These are phyloP conservation scores for Ceratocystiopsis minuta DNA, from an alignment of 2,329 filamentous ascomycete species.

Conservation along the genomic window DNA sequence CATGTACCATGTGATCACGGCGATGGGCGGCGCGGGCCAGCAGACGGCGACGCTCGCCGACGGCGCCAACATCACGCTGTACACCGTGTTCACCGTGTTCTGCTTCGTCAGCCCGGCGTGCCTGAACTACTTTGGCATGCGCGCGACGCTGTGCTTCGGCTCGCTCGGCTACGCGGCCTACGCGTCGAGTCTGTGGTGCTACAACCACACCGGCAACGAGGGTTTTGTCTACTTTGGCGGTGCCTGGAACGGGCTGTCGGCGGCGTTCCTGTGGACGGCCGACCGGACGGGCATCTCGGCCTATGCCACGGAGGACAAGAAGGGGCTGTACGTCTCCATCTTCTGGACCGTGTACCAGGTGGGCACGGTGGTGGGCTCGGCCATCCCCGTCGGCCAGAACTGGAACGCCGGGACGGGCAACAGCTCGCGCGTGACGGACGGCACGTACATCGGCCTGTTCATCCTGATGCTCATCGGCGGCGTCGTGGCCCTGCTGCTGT, in stretches of 20 bases:
- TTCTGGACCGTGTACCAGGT: slow-evolving; percentile 12
- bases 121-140: slow-evolving; percentile 34
- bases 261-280: slow-evolving; percentile 10
- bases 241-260: slow-evolving; percentile 3
- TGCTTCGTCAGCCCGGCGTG: slow-evolving; percentile 55
- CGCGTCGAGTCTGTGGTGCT: slow-evolving; percentile 47
- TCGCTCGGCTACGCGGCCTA: slow-evolving; percentile 48
- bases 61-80: slow-evolving; percentile 21
- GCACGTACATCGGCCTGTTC: slow-evolving; percentile 12
- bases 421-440: slow-evolving; percentile 8
- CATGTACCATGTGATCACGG: slow-evolving; percentile 1
- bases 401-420: neutral
- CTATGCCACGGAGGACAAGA: slow-evolving; percentile 9
- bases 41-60: neutral
- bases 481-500: slow-evolving; percentile 7
- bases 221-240: slow-evolving; percentile 57
- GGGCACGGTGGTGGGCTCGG: slow-evolving; percentile 10
- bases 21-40: slow-evolving; percentile 1
- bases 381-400: slow-evolving; percentile 11
- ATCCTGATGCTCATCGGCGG: slow-evolving; percentile 11
- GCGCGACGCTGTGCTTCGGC: neutral
- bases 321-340: slow-evolving; percentile 10
- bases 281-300: slow-evolving; percentile 9
- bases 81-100: slow-evolving; percentile 33
- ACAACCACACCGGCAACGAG: slow-evolving; percentile 43